Base-by-base conservation (phyloP, 805 yeast genomes). In the Barnettozyma populi region DNA sequence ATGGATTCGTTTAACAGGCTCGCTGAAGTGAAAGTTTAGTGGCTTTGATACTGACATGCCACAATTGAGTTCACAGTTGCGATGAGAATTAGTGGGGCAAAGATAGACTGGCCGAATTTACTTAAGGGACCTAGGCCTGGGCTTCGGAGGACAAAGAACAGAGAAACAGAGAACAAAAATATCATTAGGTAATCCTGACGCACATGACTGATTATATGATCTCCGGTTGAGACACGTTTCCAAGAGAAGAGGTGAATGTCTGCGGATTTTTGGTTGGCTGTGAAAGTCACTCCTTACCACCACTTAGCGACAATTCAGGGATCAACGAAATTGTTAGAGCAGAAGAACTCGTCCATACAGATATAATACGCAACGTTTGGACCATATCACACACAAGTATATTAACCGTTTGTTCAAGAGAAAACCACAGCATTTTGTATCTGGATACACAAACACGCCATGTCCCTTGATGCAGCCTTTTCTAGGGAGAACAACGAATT, bases 1-100 rank as follows among this genome's bases (percentile, higher is more conserved):
- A 46, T 71, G 65, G 27, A 78, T 78, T 37, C 70, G 62, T 53
- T 78, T 78, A 5, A 55, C 60, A 0, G 82, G 81, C 4, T 50
- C 56, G 0, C 54, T 39, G 44, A 62, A 71, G 25, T 50, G 41
- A 21, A 42, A 49, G 7, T 36, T 32, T 16, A 19, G 29, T 13
- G 54, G 56, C n/a, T 23, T 46, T 3, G 50, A 20, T 3, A 53
- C 41, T 1, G 50, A 31, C 45, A 44, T 40, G 27, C 13, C 39
- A 16, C 19, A 41, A 10, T 19, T 24, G 18, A 20, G 31, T 38
- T 9, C 31, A 4, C 6, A 23, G 16, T 14, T 14, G 32, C 4
- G 7, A 29, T 14, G 16, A 14, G 16, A 29, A 23, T 23, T 23
- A 8, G 25, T 8, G 25, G 25, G n/a, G n/a, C n/a, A n/a, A n/a